phyloP scores from a whole-genome alignment of 2,329 filamentous ascomycete species.

The Cercospora sp. region DNA sequence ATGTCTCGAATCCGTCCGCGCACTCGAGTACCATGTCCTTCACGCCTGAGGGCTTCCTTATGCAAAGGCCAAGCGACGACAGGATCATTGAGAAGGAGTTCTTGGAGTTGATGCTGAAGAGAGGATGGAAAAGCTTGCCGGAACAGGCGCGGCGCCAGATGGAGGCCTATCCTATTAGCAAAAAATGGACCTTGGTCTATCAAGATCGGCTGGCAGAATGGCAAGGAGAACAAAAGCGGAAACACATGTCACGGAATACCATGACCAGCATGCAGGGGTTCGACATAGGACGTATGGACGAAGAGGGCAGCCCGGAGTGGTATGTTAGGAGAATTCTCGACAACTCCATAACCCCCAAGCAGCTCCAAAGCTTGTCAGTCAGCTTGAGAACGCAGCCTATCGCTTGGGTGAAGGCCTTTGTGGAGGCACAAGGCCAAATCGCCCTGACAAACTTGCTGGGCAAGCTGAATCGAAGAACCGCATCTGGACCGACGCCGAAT shows the following conservation, averaged over 20 bases:
- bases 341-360: slow-evolving; percentile 86
- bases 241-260: slow-evolving; percentile 69
- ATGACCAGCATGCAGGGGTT: slow-evolving; percentile 60
- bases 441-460: slow-evolving; percentile 89
- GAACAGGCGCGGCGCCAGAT: slow-evolving; percentile 94
- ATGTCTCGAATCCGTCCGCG: slow-evolving; percentile 46
- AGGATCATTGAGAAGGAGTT: slow-evolving; percentile 88
- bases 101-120: slow-evolving; percentile 90
- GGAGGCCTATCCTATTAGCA: slow-evolving; percentile 88
- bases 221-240: slow-evolving; percentile 90
- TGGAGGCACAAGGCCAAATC: slow-evolving; percentile 95
- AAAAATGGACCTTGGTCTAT: slow-evolving; percentile 97
- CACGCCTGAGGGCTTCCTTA: slow-evolving; percentile 57
- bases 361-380: slow-evolving; percentile 88
- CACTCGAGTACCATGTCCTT: slow-evolving; percentile 53
- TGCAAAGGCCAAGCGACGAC: slow-evolving; percentile 76
- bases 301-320: slow-evolving; percentile 96
- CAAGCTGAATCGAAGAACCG: slow-evolving; percentile 88
- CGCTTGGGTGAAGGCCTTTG: slow-evolving; percentile 92
- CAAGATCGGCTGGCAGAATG: slow-evolving; percentile 91
- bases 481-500: slow-evolving; percentile 67
- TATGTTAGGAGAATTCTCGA: slow-evolving; percentile 97
- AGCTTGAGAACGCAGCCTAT: slow-evolving; percentile 95
- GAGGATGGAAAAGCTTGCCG: slow-evolving; percentile 94
- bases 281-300: slow-evolving; percentile 77